Evolutionary conservation across 2,329 filamentous ascomycete genomes (phyloP), one percentile per base, ranked within the genome.

Genomic region (Orbilia brochopaga): DNA sequence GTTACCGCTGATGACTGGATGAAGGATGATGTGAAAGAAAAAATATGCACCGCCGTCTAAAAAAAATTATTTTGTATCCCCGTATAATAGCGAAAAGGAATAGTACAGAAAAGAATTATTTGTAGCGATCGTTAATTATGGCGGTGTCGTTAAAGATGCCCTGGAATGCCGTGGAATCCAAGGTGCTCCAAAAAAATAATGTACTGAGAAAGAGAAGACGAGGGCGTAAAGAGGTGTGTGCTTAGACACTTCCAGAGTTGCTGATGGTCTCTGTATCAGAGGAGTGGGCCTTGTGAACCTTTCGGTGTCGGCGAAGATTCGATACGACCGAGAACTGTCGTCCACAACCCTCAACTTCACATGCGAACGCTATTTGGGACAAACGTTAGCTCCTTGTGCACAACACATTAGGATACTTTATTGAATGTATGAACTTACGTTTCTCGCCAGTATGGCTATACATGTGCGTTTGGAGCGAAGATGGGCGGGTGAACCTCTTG

Each of bases 361-460:
- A 97, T 23, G 89, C 89, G 78, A 96, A 97, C 75, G 94, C 92
- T 97, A 77, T 74, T 75, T 63, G 55, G 53, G 32, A 50, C 35
- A 35, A 51, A 40, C 35, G 13, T 64, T 60, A 64, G 60, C 32
- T 23, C 2, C 11, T 50, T 4, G 15, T n/a, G n/a, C 19, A 21
- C 58, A 69, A 58, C 58, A 48, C 54, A 63, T 24, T 51, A 17
- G 59, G 48, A n/a, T 6, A 15, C 27, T 21, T 37, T 23, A 27
- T 30, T 2, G n/a, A 64, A 54, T 35, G 23, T 57, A 37, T 30
- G n/a, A 48, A 88, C 92, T 85, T 86, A 96, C 92, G 93, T 83
- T 97, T 97, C 81, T 97, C 93, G 79, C 93, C 93, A 63, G 93
- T 97, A 79, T 97, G 93, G 81, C 92, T 96, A 82, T 97, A 97